Evolutionary conservation across 345 rosid genomes (phyloP).

Genomic region (Heritiera fomes): DNA sequence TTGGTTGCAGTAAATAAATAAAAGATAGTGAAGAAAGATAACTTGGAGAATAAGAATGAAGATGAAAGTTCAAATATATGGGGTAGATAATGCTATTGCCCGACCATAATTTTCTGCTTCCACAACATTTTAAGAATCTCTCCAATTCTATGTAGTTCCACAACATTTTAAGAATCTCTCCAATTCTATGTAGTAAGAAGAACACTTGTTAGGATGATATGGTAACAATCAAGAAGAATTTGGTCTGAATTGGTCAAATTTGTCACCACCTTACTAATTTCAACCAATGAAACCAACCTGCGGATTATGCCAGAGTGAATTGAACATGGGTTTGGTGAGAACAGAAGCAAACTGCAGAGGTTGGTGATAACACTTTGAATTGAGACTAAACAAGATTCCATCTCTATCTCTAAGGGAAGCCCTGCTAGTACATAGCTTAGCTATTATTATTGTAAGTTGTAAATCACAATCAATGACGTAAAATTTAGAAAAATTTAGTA

Average conservation of each 20-base stretch:
- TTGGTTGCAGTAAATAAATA: background rate
- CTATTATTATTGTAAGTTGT: background rate
- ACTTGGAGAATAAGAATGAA: background rate
- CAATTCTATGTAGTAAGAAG: background rate
- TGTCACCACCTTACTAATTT: background rate
- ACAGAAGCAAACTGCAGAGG: background rate
- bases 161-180: no score
- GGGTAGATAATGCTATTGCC: slow-evolving; percentile 8
- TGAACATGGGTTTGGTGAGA: background rate
- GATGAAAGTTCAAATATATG: slow-evolving; percentile 1
- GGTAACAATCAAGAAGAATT: background rate
- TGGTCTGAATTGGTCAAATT: background rate
- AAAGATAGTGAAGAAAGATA: background rate
- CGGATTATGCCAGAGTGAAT: background rate
- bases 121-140: background rate
- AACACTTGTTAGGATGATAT: background rate
- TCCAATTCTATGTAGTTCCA: background rate
- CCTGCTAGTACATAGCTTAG: background rate
- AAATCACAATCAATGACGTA: background rate
- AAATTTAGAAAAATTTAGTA: background rate
- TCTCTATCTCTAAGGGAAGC: background rate
- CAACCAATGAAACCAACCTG: background rate
- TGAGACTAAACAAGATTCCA: background rate
- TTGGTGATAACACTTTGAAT: no score
- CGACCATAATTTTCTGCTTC: background rate